phyloP scores from a whole-genome alignment of 257 asterid genomes.

The Solanum chaucha region DNA sequence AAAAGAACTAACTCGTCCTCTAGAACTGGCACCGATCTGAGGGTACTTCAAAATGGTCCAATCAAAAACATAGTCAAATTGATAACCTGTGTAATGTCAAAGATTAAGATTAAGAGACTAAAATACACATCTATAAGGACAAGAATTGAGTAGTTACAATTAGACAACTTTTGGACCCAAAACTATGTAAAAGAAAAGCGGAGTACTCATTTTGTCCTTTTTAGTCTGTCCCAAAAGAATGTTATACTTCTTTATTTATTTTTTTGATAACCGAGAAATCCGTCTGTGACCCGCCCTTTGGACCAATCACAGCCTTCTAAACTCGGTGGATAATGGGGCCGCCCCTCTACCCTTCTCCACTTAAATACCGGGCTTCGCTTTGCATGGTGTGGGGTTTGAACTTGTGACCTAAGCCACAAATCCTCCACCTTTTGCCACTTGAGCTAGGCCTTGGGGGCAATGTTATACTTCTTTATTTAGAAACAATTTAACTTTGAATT shows the following conservation, averaged over 20 bases:
- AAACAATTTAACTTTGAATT: not conserved
- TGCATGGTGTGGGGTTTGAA: no score
- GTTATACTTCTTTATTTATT: not conserved
- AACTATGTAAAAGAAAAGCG: not conserved
- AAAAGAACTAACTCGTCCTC: constrained; percentile 53
- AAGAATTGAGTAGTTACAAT: not conserved
- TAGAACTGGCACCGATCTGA: constrained; percentile 76
- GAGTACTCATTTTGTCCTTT: not conserved
- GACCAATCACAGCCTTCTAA: no score
- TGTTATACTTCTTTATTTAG: not conserved
- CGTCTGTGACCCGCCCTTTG: no score
- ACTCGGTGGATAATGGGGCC: no score
- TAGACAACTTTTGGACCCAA: not conserved
- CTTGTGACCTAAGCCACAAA: no score
- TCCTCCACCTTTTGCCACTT: no score
- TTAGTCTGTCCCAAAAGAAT: not conserved
- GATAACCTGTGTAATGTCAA: constrained; percentile 54
- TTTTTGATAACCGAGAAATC: no score
- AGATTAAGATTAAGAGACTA: not conserved
- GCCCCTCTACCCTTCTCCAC: no score
- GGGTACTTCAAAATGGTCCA: constrained; percentile 97
- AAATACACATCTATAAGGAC: not conserved
- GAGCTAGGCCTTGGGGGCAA: no score
- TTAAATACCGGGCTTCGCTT: no score
- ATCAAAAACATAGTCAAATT: constrained; percentile 90